phyloP scores from a whole-genome alignment of 2,329 filamentous ascomycete genomes.

The Colletotrichum liaoningense region DNA sequence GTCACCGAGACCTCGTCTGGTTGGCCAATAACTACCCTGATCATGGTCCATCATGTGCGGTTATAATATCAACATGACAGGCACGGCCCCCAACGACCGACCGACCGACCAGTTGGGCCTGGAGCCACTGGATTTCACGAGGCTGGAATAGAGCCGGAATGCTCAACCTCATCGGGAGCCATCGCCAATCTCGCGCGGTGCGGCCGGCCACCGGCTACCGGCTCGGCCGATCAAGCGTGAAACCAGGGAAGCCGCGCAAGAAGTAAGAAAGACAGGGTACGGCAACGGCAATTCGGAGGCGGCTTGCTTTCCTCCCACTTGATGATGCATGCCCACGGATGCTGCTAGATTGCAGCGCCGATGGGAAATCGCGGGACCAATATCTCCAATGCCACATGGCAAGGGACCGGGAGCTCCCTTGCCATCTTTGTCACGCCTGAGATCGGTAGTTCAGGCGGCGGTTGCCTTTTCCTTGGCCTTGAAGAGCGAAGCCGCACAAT shows the following conservation, averaged over 20 bases:
- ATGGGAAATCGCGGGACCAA: slow-evolving; percentile 9
- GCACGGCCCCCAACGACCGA: neutral
- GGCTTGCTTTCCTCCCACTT: neutral
- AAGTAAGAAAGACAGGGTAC: neutral
- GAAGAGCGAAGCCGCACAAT: neutral
- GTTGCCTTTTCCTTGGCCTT: neutral
- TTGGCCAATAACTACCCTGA: neutral
- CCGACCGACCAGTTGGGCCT: no score
- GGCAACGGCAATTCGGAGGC: neutral
- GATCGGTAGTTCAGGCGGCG: neutral
- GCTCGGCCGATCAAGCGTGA: slow-evolving; percentile 18
- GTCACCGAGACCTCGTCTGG: neutral
- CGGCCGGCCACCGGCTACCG: neutral
- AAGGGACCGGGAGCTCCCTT: slow-evolving; percentile 19
- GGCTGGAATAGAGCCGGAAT: no score
- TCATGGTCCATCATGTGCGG: no score
- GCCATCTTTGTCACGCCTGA: slow-evolving; percentile 11
- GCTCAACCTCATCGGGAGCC: neutral
- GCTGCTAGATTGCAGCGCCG: slow-evolving; percentile 2
- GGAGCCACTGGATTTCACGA: neutral
- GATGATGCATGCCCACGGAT: neutral
- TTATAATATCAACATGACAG: neutral
- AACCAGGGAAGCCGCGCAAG: neutral
- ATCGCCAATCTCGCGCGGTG: neutral
- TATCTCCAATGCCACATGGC: slow-evolving; percentile 30